A percentile compares a stretch with the other conserved stretches of the same genome.
Evolutionary conservation across 306 rosid genomes (phyloP).

Genomic region (Benincasa hispida): DNA sequence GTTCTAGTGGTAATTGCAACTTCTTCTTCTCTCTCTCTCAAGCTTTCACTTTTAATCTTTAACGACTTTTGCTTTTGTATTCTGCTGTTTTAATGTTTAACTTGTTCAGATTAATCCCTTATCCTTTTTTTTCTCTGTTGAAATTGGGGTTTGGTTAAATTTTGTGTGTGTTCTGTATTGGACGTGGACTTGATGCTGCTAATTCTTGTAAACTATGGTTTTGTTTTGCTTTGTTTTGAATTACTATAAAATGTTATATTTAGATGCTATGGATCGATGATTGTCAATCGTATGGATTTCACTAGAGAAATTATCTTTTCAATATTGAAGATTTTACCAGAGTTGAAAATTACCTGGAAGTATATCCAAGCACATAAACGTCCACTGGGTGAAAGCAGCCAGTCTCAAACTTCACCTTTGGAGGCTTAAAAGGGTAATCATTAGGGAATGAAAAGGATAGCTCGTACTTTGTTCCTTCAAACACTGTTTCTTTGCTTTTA

Average conservation of each 20-base stretch:
- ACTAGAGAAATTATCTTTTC: not conserved
- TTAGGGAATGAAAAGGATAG: conserved; percentile 65
- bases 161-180: not conserved
- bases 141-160: conserved; percentile 3
- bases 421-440: conserved; percentile 91
- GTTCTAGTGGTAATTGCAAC: not conserved
- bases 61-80: not conserved
- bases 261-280: too few relatives aligned
- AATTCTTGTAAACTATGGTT: not conserved
- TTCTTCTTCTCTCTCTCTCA: not conserved
- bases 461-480: conserved; percentile 80
- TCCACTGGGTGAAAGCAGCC: conserved; percentile 88
- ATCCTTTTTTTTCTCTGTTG: not conserved
- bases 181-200: not conserved
- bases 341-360: conserved; percentile 68
- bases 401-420: conserved; percentile 85
- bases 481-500: conserved; percentile 88
- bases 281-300: too few relatives aligned
- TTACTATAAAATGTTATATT: not conserved
- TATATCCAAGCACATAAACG: conserved; percentile 81
- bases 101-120: not conserved
- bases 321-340: not conserved
- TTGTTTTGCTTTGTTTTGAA: not conserved
- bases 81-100: not conserved
- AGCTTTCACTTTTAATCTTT: not conserved